phyloP scores from a whole-genome alignment of 495 filamentous ascomycete genomes.

The Penicillium soppii region DNA sequence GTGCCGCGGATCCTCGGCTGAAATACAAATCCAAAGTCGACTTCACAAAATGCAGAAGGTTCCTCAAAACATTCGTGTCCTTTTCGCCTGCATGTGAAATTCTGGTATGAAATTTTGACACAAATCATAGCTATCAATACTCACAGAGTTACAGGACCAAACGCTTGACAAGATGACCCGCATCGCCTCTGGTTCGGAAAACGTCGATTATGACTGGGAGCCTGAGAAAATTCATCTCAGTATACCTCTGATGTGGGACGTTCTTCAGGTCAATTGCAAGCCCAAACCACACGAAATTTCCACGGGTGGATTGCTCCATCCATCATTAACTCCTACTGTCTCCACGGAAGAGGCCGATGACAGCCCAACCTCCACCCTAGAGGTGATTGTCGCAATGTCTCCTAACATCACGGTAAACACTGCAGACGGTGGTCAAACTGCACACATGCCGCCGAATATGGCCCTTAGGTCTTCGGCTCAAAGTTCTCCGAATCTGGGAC shows the following conservation, averaged over 20 bases:
- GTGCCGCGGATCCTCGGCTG: slow-evolving; percentile 40
- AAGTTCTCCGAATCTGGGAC: slow-evolving; percentile 18
- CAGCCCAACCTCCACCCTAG: slow-evolving; percentile 32
- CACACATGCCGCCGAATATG: slow-evolving; percentile 33
- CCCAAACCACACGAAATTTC: slow-evolving; percentile 26
- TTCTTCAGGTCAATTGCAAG: slow-evolving; percentile 41
- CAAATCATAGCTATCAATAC: background rate
- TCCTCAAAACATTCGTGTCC: slow-evolving; percentile 39
- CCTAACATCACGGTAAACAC: slow-evolving; percentile 46
- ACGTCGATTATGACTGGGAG: slow-evolving; percentile 44
- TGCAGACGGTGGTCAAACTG: slow-evolving; percentile 42
- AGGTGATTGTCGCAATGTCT: slow-evolving; percentile 46
- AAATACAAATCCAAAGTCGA: slow-evolving; percentile 48
- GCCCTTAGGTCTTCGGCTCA: slow-evolving; percentile 23
- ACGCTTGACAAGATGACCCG: slow-evolving; percentile 43
- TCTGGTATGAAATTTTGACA: slow-evolving; percentile 25
- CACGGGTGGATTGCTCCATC: slow-evolving; percentile 29
- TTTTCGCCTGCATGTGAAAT: slow-evolving; percentile 40
- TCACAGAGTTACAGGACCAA: slow-evolving; percentile 28
- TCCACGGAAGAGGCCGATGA: slow-evolving; percentile 26
- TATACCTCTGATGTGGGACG: slow-evolving; percentile 51
- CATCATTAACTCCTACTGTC: slow-evolving; percentile 29
- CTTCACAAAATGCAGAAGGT: slow-evolving; percentile 44
- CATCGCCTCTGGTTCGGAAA: slow-evolving; percentile 43
- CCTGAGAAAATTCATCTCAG: slow-evolving; percentile 49